Base-by-base conservation (phyloP, 805 yeast genomes). In the Candida loeiensis region DNA sequence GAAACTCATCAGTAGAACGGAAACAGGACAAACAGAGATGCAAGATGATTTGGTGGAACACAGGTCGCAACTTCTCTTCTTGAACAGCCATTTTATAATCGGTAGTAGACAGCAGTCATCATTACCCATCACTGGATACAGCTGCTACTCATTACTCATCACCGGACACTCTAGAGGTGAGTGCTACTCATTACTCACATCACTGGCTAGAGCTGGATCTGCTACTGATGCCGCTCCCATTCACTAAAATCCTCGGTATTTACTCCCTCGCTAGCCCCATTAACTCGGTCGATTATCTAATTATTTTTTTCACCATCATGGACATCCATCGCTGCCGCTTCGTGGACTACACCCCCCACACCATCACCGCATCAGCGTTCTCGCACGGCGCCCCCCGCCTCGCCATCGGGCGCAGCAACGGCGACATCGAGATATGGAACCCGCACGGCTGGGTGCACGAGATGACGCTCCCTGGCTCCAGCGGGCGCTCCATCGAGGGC, bases 361-460 rank as follows among this genome's bases (percentile, higher is more conserved):
- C 87, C 16, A 82, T 91, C 40, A 87, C 97, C 0, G 76, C 95
- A 1, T 63, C 85, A 37, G 82, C 86, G 2, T 91, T 89, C 58
- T 84, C 91, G 24, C 85, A 79, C 55, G 57, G 59, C 17, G 81
- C 77, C 44, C 66, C 88, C 40, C 72, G 96, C 44, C 64, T 93
- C 27, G 97, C 98, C 1, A 85, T 91, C 4, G 98, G 96, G 21
- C 76, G 97, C 59, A 77, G 87, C 34, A 90, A 93, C 57, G 99
- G 99, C 28, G 90, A 90, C 54, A 85, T 93, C 44, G 99, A 93
- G 62, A 80, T 93, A 24, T 91, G 98, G 96, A 87, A 87, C 59
- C 96, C 96, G 52, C 71, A 74, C 45, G 75, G 77, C 52, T 90
- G 97, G 97, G 65, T 78, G 39, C 88, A 86, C 47, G 97, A 93